Evolutionary conservation across 75 land plant species (phyloP), one percentile per base, ranked within the genome.

Genomic region (Chamaecyparis obtusa): DNA sequence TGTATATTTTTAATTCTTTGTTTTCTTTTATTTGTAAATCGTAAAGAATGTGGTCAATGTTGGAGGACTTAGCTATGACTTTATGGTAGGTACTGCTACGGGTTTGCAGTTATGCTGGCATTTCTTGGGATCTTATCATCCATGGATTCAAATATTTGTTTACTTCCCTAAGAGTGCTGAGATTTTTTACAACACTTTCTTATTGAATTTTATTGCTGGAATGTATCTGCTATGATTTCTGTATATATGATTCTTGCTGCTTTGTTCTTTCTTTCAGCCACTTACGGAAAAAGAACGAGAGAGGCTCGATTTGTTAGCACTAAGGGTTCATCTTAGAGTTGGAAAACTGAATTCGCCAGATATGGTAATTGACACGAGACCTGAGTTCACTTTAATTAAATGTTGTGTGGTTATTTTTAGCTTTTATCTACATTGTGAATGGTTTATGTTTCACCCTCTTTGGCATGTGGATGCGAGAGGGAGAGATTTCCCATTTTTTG

Each of bases 221-320:
- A 43, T 43, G 8, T 80, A 1, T 24, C 43, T 39, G n/a, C 15
- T 6, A 81, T 46, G 48, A 13, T 21, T 21, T 44, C 30, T n/a
- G n/a, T n/a, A 15, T 81, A 43, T 43, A 54, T 54, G 69, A 21
- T 37, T 79, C 49, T 85, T 32, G 8, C 39, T 69, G 49, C 71
- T 60, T 11, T 21, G 36, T 77, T 57, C 37, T 81, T 86, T 49
- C 82, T 37, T n/a, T 1, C 91, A 95, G 96, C 92, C 93, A 57
- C 92, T 96, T 74, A 91, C 93, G 3, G 85, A 93, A 3, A 85
- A 92, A 84, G 96, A 96, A 89, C 91, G 94, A 88, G 93, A 95
- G 83, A 91, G 92, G 48, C 85, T 95, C 84, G 2, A 39, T n/a
- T n/a, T n/a, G n/a, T n/a, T n/a, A n/a, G n/a, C n/a, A n/a, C n/a